phyloP scores from a whole-genome alignment of 805 yeast species.

The Suhomyces prunicola region DNA sequence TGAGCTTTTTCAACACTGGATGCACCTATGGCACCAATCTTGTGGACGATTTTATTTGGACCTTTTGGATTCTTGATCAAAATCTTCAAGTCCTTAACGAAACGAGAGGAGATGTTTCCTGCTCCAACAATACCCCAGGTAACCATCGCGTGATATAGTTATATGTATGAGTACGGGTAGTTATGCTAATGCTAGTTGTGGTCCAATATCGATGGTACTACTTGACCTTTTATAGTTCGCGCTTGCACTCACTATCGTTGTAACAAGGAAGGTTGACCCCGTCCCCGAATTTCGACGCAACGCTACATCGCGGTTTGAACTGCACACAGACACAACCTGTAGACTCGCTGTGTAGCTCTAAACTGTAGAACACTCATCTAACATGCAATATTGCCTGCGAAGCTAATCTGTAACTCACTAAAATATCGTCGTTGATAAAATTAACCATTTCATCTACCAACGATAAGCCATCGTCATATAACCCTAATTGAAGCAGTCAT shows the following conservation, averaged over 20 bases:
- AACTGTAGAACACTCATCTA: neutral
- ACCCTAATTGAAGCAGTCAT: neutral
- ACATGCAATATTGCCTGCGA: neutral
- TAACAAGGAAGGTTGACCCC: neutral
- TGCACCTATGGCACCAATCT: slow-evolving; percentile 39
- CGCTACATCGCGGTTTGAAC: neutral
- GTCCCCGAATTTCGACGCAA: neutral
- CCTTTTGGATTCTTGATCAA: slow-evolving; percentile 19
- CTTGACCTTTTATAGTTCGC: neutral
- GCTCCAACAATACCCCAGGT: slow-evolving; percentile 51
- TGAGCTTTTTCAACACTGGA: slow-evolving; percentile 35
- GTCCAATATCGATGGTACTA: neutral
- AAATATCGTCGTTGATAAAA: neutral
- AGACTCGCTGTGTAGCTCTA: neutral
- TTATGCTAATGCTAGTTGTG: neutral
- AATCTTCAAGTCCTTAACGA: slow-evolving; percentile 36
- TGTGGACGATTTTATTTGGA: slow-evolving; percentile 26
- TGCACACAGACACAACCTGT: neutral
- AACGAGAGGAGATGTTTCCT: slow-evolving; percentile 46
- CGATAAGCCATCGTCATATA: neutral
- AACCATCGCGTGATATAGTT: slow-evolving; percentile 2
- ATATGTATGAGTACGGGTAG: neutral
- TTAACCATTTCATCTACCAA: neutral
- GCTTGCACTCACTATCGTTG: neutral
- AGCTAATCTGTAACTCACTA: neutral